Conservation (phyloP, 164 flowering plant species). For the Tinospora cordifolia region DNA sequence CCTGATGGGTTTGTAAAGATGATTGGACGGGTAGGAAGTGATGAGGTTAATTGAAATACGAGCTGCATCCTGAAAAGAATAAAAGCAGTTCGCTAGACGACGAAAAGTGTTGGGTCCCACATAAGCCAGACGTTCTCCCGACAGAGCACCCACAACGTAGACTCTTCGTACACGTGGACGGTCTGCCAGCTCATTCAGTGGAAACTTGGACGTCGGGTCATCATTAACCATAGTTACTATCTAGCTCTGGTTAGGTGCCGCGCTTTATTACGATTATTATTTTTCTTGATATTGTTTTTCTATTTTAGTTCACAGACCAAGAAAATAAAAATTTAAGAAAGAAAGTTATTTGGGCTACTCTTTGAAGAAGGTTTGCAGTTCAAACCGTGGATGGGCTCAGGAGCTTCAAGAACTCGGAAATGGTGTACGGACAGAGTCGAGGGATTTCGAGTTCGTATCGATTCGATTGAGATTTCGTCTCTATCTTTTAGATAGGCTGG, state of each 20-base stretch:
- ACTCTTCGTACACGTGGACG: slow-evolving; percentile 16
- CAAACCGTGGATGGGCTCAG: neutral
- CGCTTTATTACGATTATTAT: slow-evolving; percentile 24
- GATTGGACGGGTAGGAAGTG: neutral
- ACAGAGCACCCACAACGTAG: slow-evolving; percentile 10
- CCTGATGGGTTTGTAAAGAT: neutral
- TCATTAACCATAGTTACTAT: neutral
- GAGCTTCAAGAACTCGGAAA: neutral
- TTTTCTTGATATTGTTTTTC: slow-evolving; percentile 7
- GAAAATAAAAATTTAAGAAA: neutral
- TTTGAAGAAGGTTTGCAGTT: neutral
- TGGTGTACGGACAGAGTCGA: neutral
- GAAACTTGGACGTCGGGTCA: slow-evolving; percentile 3
- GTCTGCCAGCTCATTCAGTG: neutral
- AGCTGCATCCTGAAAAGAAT: neutral
- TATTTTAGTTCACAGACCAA: too few species aligned
- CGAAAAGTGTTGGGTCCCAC: slow-evolving; percentile 4
- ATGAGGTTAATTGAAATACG: neutral
- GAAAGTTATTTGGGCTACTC: neutral
- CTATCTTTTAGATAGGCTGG: neutral
- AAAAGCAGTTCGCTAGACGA: slow-evolving; percentile 8
- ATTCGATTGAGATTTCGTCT: neutral
- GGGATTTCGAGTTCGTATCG: neutral
- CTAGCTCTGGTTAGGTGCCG: slow-evolving; percentile 35
- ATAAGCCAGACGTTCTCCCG: slow-evolving; percentile 1